phyloP scores from a whole-genome alignment of 2,329 filamentous ascomycete genomes.

The Ophiocordyceps camponoti-floridani region DNA sequence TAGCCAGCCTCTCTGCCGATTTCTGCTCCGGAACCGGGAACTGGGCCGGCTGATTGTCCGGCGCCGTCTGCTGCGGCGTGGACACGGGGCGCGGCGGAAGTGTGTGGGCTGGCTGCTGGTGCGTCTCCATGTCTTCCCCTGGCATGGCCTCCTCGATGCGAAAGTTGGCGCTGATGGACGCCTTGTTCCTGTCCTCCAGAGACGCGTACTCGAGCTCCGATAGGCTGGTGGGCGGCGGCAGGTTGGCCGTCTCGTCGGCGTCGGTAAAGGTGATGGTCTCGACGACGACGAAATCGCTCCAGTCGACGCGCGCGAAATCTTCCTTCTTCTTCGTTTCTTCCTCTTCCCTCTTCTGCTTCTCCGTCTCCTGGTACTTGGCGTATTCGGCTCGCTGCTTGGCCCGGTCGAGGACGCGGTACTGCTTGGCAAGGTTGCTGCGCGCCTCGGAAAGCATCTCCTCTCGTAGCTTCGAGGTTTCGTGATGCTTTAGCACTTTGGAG shows the following conservation, averaged over 20 bases:
- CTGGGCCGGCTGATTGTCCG: constrained; percentile 14
- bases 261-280: constrained; percentile 90
- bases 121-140: constrained; percentile 38
- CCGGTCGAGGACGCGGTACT: constrained; percentile 60
- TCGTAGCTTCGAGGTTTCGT: constrained; percentile 48
- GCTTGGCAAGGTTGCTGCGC: constrained; percentile 58
- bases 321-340: constrained; percentile 65
- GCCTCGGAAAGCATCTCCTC: constrained; percentile 57
- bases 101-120: constrained; percentile 13
- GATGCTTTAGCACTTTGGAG: constrained; percentile 56
- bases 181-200: constrained; percentile 83
- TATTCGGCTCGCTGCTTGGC: constrained; percentile 80
- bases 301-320: constrained; percentile 75
- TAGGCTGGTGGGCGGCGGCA: constrained; percentile 77
- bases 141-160: constrained; percentile 94
- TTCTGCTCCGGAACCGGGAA: constrained; percentile 16
- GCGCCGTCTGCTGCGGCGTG: not conserved
- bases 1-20: constrained; percentile 17
- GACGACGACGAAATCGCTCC: constrained; percentile 93
- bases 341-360: constrained; percentile 80
- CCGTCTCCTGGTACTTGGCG: constrained; percentile 63
- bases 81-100: not conserved
- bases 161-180: constrained; percentile 64
- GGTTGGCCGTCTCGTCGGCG: constrained; percentile 65
- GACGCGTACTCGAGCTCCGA: constrained; percentile 88